Evolutionary conservation across 345 rosid species (phyloP).

Genomic region (Citrus cavaleriei): DNA sequence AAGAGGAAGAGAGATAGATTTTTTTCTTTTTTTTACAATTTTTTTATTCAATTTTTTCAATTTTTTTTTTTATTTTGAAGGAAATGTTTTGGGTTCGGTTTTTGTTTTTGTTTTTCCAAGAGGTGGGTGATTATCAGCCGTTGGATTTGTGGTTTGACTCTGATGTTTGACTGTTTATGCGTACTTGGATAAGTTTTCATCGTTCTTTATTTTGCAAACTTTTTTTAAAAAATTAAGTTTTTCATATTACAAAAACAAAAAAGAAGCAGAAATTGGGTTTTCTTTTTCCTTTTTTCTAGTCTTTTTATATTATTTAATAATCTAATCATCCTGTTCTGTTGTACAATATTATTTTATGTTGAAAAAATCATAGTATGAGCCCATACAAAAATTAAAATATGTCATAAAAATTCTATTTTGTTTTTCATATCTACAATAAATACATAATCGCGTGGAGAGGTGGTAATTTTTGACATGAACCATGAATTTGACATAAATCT

Average conservation of each 20-base stretch:
- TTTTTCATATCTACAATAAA: too few species aligned
- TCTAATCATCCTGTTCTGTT: too few species aligned
- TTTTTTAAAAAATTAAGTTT: neutral
- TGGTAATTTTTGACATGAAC: too few species aligned
- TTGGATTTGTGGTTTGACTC: slow-evolving; percentile 26
- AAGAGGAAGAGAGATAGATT: slow-evolving; percentile 8
- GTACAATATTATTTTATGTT: too few species aligned
- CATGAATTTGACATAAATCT: too few species aligned
- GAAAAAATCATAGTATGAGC: too few species aligned
- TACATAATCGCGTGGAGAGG: too few species aligned
- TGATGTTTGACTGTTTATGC: slow-evolving; percentile 8
- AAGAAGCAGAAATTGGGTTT: neutral
- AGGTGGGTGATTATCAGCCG: slow-evolving; percentile 7
- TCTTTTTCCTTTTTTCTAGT: too few species aligned
- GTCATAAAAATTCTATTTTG: too few species aligned
- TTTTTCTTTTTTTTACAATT: slow-evolving; percentile 22
- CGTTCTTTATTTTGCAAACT: neutral
- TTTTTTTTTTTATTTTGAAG: slow-evolving; percentile 11
- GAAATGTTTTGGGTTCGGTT: slow-evolving; percentile 8
- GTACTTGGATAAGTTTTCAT: neutral
- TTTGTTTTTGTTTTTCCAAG: neutral
- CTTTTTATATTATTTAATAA: too few species aligned
- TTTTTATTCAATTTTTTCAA: slow-evolving; percentile 4
- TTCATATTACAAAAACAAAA: neutral
- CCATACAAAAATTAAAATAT: too few species aligned